These are phyloP conservation scores for Phlyctochytrium planicorne DNA, from an alignment of 192 early-diverging fungal genomes.

Conservation along the genomic window DNA sequence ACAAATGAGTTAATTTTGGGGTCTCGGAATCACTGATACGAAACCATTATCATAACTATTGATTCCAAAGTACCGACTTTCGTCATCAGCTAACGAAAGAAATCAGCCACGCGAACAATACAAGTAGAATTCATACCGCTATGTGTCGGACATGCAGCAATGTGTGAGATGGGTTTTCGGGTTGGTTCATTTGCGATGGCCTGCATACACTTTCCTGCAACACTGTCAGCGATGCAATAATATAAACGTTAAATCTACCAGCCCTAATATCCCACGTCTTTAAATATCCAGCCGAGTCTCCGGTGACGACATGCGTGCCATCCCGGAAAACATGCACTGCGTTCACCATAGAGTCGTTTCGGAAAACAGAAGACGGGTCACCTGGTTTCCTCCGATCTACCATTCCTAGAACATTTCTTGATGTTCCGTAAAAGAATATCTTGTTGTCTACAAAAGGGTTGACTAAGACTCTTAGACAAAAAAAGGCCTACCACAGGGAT, in stretches of 20 bases:
- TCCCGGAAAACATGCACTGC: slow-evolving; percentile 74
- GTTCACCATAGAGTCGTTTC: slow-evolving; percentile 81
- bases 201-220: slow-evolving; percentile 55
- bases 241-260: slow-evolving; percentile 34
- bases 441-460: slow-evolving; percentile 53
- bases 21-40: neutral
- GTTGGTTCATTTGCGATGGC: slow-evolving; percentile 61
- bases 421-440: slow-evolving; percentile 77
- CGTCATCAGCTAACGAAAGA: slow-evolving; percentile 36
- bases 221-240: slow-evolving; percentile 7
- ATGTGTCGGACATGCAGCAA: slow-evolving; percentile 54
- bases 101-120: neutral
- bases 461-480: neutral
- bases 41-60: slow-evolving; percentile 92
- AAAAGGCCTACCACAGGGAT: slow-evolving; percentile 58
- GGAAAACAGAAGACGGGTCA: slow-evolving; percentile 34
- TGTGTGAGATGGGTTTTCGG: slow-evolving; percentile 76
- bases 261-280: slow-evolving; percentile 92
- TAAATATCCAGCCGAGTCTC: slow-evolving; percentile 81
- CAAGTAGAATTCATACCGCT: slow-evolving; percentile 18
- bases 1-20: neutral
- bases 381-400: slow-evolving; percentile 56
- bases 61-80: slow-evolving; percentile 79
- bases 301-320: slow-evolving; percentile 71
- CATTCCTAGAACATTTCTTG: slow-evolving; percentile 69